These are phyloP conservation scores for Orychophragmus violaceus DNA, from an alignment of 345 rosid genomes.

Conservation along the genomic window DNA sequence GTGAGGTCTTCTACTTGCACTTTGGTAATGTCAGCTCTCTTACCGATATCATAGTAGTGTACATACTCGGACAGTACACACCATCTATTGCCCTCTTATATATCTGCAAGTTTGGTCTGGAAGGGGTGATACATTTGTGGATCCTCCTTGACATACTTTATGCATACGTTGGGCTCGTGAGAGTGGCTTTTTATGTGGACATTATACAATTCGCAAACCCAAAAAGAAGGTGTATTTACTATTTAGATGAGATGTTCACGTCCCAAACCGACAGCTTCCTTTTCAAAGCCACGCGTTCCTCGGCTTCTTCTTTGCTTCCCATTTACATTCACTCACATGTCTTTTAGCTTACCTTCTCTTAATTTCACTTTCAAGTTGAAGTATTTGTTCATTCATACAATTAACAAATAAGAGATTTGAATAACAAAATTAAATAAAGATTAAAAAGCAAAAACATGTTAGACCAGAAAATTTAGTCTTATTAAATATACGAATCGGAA, in stretches of 20 bases:
- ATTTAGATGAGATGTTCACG: constrained; percentile 17
- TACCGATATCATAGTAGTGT: constrained; percentile 80
- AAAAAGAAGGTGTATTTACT: neutral
- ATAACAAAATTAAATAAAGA: no score
- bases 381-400: no score
- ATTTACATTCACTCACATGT: constrained; percentile 1
- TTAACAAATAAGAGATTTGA: no score
- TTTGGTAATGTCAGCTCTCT: constrained; percentile 68
- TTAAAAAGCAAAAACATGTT: no score
- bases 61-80: constrained; percentile 73
- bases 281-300: constrained; percentile 18
- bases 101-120: no score
- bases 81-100: no score
- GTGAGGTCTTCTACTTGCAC: constrained; percentile 71
- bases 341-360: neutral
- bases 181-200: neutral
- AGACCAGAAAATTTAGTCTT: no score
- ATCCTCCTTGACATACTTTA: neutral
- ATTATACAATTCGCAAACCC: neutral
- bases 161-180: neutral
- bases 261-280: constrained; percentile 20
- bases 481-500: no score
- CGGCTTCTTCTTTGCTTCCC: constrained; percentile 3
- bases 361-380: constrained; percentile 26
- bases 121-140: no score